Evolutionary conservation across 352 stramenopile species (phyloP).

Genomic region (Phytopythium delawarense): DNA sequence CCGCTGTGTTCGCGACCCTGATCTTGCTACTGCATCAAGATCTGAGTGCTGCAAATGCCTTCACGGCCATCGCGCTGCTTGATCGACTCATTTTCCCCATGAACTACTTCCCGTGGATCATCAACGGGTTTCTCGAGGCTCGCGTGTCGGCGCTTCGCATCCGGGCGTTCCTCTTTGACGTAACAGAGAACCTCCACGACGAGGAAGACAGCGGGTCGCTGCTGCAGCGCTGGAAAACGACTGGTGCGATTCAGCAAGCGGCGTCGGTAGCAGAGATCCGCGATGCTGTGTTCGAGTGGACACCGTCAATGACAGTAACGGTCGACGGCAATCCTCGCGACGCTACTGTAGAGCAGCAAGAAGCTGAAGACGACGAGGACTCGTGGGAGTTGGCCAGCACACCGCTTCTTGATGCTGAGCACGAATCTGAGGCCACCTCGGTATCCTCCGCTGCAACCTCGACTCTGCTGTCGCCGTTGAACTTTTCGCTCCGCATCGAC

Average conservation of each 20-base stretch:
- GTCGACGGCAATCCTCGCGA: neutral
- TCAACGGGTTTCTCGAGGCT: conserved; percentile 87
- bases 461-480: neutral
- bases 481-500: conserved; percentile 47
- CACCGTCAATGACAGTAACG: neutral
- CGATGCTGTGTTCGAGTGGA: conserved; percentile 30
- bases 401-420: neutral
- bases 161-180: conserved; percentile 60
- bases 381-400: neutral
- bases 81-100: conserved; percentile 89
- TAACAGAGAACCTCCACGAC: neutral
- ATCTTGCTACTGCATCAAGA: conserved; percentile 58
- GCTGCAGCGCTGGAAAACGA: neutral
- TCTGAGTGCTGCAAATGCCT: conserved; percentile 75
- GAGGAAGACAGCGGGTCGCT: conserved; percentile 1
- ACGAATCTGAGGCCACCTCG: neutral
- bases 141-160: conserved; percentile 78
- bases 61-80: conserved; percentile 83
- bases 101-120: conserved; percentile 91
- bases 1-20: conserved; percentile 75
- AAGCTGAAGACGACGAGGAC: neutral
- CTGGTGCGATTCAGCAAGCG: neutral
- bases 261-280: conserved; percentile 16
- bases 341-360: neutral
- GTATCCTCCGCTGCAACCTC: neutral